phyloP scores from a whole-genome alignment of 306 rosid genomes.

The Fragaria nilgerrensis region DNA sequence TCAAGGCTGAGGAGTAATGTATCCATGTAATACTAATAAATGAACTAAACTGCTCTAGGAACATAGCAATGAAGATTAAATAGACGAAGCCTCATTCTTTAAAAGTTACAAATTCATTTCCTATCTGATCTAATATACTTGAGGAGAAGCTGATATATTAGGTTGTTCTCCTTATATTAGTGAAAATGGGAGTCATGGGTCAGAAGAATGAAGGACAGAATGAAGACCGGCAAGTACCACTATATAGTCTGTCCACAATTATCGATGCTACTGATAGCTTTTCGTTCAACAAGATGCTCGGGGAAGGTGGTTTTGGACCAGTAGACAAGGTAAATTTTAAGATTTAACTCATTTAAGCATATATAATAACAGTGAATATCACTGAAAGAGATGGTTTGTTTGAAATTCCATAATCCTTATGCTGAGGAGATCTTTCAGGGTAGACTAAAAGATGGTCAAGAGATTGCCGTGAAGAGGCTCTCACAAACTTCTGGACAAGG shows the following conservation, averaged over 20 bases:
- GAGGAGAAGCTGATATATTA: background rate
- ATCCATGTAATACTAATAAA: background rate
- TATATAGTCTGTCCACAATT: slow-evolving; percentile 28
- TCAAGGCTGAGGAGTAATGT: background rate
- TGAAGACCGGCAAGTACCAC: slow-evolving; percentile 37
- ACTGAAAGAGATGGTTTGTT: background rate
- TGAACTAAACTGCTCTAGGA: background rate
- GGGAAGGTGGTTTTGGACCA: slow-evolving; percentile 54
- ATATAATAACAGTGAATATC: background rate
- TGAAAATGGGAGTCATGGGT: background rate
- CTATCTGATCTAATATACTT: background rate
- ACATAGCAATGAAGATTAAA: background rate
- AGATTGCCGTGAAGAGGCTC: slow-evolving; percentile 55
- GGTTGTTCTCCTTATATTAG: background rate
- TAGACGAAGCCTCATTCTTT: background rate
- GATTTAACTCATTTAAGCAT: background rate
- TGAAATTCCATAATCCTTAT: background rate
- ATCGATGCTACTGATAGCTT: slow-evolving; percentile 38
- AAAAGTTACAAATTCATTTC: background rate
- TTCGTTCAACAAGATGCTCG: slow-evolving; percentile 34
- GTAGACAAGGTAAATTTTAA: slow-evolving; percentile 38
- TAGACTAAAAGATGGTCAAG: slow-evolving; percentile 38
- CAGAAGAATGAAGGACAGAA: background rate
- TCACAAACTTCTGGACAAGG: slow-evolving; percentile 46
- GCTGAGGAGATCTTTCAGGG: slow-evolving; percentile 32